Conservation (phyloP, 2,329 filamentous ascomycete species). For the Colletotrichum tropicicola region DNA sequence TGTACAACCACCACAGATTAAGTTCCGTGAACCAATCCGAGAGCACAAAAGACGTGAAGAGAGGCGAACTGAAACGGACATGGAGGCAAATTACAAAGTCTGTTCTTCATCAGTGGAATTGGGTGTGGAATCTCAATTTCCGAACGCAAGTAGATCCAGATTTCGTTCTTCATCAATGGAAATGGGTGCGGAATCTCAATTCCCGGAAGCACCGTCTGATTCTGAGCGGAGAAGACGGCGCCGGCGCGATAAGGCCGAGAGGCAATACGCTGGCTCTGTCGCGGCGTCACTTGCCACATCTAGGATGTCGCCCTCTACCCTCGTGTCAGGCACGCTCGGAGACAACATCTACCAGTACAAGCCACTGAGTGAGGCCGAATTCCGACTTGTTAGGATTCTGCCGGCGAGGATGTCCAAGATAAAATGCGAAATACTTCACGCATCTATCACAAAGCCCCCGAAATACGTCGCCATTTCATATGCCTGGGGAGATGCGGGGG, state of each 20-base stretch:
- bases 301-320: not conserved
- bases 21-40: not conserved
- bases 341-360: slow-evolving; percentile 4
- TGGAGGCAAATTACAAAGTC: not conserved
- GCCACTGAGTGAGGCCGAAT: not conserved
- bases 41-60: too few relatives aligned
- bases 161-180: too few relatives aligned
- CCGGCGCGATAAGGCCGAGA: not conserved
- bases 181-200: too few relatives aligned
- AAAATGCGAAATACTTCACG: slow-evolving; percentile 28
- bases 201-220: too few relatives aligned
- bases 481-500: slow-evolving; percentile 41
- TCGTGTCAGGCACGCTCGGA: not conserved
- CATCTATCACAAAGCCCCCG: slow-evolving; percentile 28
- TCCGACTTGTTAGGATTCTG: slow-evolving; percentile 30
- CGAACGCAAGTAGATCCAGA: too few relatives aligned
- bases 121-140: too few relatives aligned
- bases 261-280: not conserved
- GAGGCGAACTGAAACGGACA: not conserved
- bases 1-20: not conserved
- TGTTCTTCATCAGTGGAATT: too few relatives aligned
- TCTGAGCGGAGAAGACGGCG: not conserved
- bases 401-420: slow-evolving; percentile 27
- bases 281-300: not conserved
- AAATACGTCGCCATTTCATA: slow-evolving; percentile 43